Base-by-base conservation (phyloP, 768 basidiomycete species). In the Tulasnella sp. region DNA sequence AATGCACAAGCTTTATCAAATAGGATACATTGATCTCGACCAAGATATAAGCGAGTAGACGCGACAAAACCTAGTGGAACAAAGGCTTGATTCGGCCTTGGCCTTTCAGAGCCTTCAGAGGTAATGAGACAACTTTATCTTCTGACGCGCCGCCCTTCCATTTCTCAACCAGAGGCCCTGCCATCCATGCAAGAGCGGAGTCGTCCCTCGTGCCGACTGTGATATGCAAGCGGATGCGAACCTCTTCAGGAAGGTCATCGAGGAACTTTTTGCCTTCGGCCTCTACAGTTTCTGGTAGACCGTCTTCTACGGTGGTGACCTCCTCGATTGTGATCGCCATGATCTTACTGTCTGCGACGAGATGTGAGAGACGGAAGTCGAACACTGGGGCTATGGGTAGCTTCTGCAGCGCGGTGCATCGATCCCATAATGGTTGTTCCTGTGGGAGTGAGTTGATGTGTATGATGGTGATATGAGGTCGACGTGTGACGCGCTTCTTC, bases 381-480 rank as follows among this genome's bases (percentile, higher is more conserved):
- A 90, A 88, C 56, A 80, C 61, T 0, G 84, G 82, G 10, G 80
- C 75, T 0, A 59, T 45, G 7, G 44, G 9, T n/a, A 17, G 58
- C 27, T 65, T 61, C 9, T 77, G 68, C 23, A 88, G 69, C 4
- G 58, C 67, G 17, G 65, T 67, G 66, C 87, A 88, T 9, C 70
- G 69, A 15, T 77, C 75, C 83, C 83, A 85, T 8, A 83, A 68
- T 32, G 64, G 67, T 27, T 58, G 38, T 7, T 73, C 72, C 2
- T 30, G 68, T 0, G 71, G 70, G 4, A 77, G 70, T n/a, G 70
- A 60, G 21, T 82, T 83, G 63, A 70, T 69, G 70, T 99, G 96
- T 29, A 85, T 84, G 61, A 98, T 73, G 1, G 95, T 98, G 58
- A 96, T 76, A 71, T 98, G 96, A 1, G 94, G 91, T 3, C 77